Conservation (phyloP, 2,329 filamentous ascomycete genomes). For the Xylaria sp. region DNA sequence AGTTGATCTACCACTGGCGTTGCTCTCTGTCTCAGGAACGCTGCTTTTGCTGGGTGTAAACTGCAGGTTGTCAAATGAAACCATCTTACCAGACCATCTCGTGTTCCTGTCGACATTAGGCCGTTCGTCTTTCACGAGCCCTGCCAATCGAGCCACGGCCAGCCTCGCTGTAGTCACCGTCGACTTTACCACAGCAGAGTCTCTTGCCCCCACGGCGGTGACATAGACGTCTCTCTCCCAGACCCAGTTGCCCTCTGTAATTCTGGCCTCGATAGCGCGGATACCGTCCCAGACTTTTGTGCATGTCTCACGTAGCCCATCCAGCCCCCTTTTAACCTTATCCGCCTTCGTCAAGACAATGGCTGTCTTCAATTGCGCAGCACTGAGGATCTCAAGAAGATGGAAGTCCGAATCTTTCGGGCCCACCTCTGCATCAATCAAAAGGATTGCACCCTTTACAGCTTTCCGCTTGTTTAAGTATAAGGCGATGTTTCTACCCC, state of each 20-base stretch:
- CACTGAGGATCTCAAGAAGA: constrained; percentile 60
- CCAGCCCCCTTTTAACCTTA: constrained; percentile 54
- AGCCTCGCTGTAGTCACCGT: constrained; percentile 46
- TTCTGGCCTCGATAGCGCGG: constrained; percentile 39
- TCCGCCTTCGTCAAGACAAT: constrained; percentile 69
- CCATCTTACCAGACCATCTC: constrained; percentile 51
- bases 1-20: not conserved
- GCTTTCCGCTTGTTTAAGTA: constrained; percentile 61
- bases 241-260: constrained; percentile 40
- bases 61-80: constrained; percentile 52
- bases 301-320: constrained; percentile 45
- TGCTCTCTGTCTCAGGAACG: constrained; percentile 1
- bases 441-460: constrained; percentile 63
- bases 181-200: constrained; percentile 39
- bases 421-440: constrained; percentile 65
- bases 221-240: constrained; percentile 50
- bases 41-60: constrained; percentile 33
- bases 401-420: constrained; percentile 61
- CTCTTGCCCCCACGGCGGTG: constrained; percentile 47
- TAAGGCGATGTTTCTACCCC: constrained; percentile 64
- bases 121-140: constrained; percentile 43
- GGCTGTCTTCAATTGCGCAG: constrained; percentile 57
- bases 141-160: constrained; percentile 48
- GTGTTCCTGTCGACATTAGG: constrained; percentile 50
- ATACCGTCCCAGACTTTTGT: constrained; percentile 46